Base-by-base conservation (phyloP, 495 filamentous ascomycete genomes). In the Aspergillus ostianus region DNA sequence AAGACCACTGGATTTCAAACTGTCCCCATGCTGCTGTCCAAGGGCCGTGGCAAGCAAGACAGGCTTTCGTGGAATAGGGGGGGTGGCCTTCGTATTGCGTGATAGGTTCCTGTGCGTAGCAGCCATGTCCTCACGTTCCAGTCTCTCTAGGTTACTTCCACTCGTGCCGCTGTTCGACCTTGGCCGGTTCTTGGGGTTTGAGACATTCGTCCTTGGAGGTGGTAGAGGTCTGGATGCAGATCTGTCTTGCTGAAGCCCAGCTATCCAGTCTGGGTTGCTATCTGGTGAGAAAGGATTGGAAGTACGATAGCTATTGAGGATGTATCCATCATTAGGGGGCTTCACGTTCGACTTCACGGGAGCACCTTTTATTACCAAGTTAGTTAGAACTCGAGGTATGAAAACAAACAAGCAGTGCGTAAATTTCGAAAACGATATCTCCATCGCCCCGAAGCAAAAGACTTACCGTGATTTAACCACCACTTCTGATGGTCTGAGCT, bases 401-500 rank as follows among this genome's bases (percentile, higher is more conserved):
- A 48, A 23, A 18, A 23, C 32, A 53, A 59, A 36, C 18, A 9
- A 27, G 32, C 53, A 36, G 54, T 12, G 23, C 4, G 17, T 13
- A 15, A 18, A 12, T 12, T 29, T 21, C 47, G 30, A 9, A n/a
- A 27, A 52, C 0, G 8, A 30, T 27, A 62, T 56, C 17, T 53
- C 41, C 55, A 55, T 27, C 18, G 32, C 47, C 17, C 18, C 20
- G 47, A 23, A 53, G 56, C 44, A 51, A 52, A 30, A 12, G 2
- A 57, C 69, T 55, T 75, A 82, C 86, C 85, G 70, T 91, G 90
- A 53, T 96, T 89, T 27, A 98, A 77, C 94, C 94, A 98, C 94
- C 94, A 98, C 74, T 91, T 96, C 59, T 86, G 82, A 36, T 83
- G 81, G 67, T 97, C 92, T 4, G 92, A 96, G 69, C 93, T 97